Conservation (phyloP, 257 asterid species). For the Solanum stenotomum region DNA sequence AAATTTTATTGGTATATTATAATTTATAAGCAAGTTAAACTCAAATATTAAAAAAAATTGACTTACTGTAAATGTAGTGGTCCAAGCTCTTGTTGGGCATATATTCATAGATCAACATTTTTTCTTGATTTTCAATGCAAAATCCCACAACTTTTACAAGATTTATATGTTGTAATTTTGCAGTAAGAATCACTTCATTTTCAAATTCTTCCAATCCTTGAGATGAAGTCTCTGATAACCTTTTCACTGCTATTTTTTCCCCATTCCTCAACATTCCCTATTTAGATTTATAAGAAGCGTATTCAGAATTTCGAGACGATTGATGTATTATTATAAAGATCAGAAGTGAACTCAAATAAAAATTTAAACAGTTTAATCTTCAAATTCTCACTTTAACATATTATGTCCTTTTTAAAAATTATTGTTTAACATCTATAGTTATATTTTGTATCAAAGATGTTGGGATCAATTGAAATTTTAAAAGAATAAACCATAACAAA, state of each 20-base stretch:
- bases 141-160: constrained; percentile 11
- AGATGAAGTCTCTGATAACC: neutral
- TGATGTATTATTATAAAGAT: neutral
- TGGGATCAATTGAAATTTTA: neutral
- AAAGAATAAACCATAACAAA: too few relatives aligned
- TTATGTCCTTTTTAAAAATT: too few relatives aligned
- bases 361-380: neutral
- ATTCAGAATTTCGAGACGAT: neutral
- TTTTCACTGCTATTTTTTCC: neutral
- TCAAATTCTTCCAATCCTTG: constrained; percentile 10
- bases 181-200: constrained; percentile 11
- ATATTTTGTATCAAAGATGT: neutral
- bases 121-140: constrained; percentile 14
- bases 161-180: constrained; percentile 10
- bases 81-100: neutral
- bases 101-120: constrained; percentile 1
- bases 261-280: neutral
- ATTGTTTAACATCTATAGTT: too few relatives aligned
- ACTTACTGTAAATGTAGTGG: neutral
- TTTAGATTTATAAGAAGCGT: neutral
- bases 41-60: neutral
- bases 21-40: neutral
- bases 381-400: neutral
- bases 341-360: neutral
- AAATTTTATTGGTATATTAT: too few relatives aligned